Conservation (phyloP, 202 grass and related monocot species). For the Schoenoplectus triqueter region DNA sequence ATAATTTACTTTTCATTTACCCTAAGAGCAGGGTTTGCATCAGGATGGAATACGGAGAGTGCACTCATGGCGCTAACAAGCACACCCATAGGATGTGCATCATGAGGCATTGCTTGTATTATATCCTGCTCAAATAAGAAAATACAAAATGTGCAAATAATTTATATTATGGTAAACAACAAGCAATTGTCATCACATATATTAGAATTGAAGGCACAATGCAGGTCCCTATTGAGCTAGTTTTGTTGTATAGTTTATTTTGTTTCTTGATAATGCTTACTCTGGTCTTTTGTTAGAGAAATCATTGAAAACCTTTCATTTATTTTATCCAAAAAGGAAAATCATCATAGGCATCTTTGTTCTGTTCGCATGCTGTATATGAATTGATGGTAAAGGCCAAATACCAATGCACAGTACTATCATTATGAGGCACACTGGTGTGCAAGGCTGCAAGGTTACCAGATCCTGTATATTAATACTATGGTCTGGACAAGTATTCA, state of each 20-base stretch:
- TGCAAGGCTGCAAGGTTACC: background rate
- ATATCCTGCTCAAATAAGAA: slow-evolving; percentile 63
- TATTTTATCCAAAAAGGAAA: background rate
- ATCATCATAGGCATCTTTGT: background rate
- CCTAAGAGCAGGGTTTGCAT: slow-evolving; percentile 97
- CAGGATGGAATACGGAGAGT: slow-evolving; percentile 97
- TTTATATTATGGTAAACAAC: background rate
- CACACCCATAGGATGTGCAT: slow-evolving; percentile 97
- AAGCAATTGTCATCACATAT: background rate
- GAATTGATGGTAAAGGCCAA: background rate
- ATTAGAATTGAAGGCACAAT: background rate
- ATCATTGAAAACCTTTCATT: background rate
- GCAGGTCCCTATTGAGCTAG: background rate
- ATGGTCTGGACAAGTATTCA: background rate
- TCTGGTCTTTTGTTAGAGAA: background rate
- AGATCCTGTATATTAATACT: background rate
- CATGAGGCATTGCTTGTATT: slow-evolving; percentile 97
- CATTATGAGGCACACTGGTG: no score
- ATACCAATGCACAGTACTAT: background rate
- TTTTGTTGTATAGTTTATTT: background rate
- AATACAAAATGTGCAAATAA: background rate
- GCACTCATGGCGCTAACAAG: slow-evolving; percentile 93
- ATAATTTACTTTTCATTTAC: slow-evolving; percentile 52
- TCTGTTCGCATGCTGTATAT: background rate
- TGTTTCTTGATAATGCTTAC: background rate